Conservation (phyloP, 2,329 filamentous ascomycete genomes). For the Hypoxylon sp. region DNA sequence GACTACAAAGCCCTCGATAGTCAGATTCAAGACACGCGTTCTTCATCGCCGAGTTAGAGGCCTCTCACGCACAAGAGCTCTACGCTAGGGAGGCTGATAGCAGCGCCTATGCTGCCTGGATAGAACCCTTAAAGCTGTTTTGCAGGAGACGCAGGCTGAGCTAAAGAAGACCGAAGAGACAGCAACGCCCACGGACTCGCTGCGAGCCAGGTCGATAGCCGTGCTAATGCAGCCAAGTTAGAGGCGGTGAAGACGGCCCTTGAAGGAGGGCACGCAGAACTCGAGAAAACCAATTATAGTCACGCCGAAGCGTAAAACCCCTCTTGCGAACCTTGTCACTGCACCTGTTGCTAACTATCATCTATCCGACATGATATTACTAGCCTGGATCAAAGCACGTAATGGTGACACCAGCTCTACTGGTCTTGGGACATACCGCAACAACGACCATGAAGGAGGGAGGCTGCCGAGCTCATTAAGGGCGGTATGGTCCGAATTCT, state of each 20-base stretch:
- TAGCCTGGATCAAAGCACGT: constrained; percentile 81
- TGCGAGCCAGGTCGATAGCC: no score
- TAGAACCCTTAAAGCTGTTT: no score
- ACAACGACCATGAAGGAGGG: constrained; percentile 89
- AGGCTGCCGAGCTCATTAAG: constrained; percentile 95
- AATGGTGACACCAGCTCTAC: constrained; percentile 94
- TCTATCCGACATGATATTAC: neutral
- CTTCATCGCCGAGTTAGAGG: no score
- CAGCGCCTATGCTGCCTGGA: no score
- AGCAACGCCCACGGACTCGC: no score
- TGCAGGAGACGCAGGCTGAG: no score
- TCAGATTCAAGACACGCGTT: no score
- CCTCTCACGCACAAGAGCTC: no score
- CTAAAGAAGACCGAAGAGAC: no score
- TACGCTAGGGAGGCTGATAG: no score
- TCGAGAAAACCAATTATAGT: neutral
- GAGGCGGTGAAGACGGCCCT: neutral
- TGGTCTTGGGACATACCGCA: constrained; percentile 89
- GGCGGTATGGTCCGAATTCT: constrained; percentile 95
- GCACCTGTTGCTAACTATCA: neutral
- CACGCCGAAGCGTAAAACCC: neutral
- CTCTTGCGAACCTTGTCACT: neutral
- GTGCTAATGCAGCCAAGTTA: neutral
- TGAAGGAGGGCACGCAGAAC: no score
- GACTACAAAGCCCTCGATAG: no score